Evolutionary conservation across 306 rosid species (phyloP).

Genomic region (Oxytropis ochrocephala): DNA sequence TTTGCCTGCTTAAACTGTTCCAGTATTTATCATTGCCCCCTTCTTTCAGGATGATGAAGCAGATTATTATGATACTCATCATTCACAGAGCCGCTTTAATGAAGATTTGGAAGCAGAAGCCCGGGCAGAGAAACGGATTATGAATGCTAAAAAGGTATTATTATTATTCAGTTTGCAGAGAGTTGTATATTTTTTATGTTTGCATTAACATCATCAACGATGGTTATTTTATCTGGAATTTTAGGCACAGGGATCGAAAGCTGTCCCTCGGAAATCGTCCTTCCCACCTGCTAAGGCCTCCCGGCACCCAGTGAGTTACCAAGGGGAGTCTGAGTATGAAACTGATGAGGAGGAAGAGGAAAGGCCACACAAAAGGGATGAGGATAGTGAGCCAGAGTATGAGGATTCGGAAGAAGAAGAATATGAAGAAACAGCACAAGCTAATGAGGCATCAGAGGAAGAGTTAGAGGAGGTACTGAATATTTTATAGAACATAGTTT

Average conservation of each 20-base stretch:
- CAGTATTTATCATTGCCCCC: slow-evolving; percentile 6
- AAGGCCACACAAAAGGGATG: slow-evolving; percentile 65
- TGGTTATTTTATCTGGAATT: slow-evolving; percentile 17
- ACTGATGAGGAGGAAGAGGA: slow-evolving; percentile 83
- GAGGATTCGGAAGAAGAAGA: slow-evolving; percentile 77
- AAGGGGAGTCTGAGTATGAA: no score
- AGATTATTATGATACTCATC: slow-evolving; percentile 68
- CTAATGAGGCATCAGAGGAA: slow-evolving; percentile 58
- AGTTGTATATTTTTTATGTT: background rate
- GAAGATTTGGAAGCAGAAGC: slow-evolving; percentile 84
- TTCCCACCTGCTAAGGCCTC: slow-evolving; percentile 60
- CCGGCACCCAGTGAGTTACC: slow-evolving; percentile 56
- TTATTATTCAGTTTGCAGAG: background rate
- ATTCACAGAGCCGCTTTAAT: slow-evolving; percentile 59
- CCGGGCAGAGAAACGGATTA: slow-evolving; percentile 82
- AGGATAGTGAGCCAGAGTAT: slow-evolving; percentile 72
- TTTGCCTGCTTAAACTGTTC: background rate
- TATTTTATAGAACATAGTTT: background rate
- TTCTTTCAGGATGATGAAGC: slow-evolving; percentile 71
- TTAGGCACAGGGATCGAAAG: slow-evolving; percentile 59
- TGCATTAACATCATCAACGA: background rate
- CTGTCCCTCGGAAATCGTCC: slow-evolving; percentile 69
- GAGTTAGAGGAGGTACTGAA: slow-evolving; percentile 67
- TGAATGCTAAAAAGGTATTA: slow-evolving; percentile 84
- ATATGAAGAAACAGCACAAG: slow-evolving; percentile 54